Evolutionary conservation across 2,329 filamentous ascomycete genomes (phyloP), one percentile per base, ranked within the genome.

Genomic region (Chaetoscypha palmicola): DNA sequence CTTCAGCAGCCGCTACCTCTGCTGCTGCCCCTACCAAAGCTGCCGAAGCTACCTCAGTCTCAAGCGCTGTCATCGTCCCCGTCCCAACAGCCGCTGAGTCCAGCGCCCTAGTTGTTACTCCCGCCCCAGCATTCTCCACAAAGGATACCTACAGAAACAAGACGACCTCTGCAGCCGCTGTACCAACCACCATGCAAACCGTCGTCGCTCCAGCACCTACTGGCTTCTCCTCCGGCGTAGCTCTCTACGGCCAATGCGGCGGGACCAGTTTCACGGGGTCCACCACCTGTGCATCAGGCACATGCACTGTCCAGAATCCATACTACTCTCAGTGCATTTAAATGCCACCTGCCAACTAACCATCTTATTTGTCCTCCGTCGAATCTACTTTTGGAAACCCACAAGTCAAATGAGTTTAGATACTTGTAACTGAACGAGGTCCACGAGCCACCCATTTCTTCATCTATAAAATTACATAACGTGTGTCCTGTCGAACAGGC

Each of bases 241-340:
- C 48, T 14, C 39, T 43, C 17, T 48, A 41, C 11, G 42, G 28
- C 5, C 45, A 50, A 41, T 50, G 48, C 38, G 52, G 54, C 32
- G 52, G 54, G 34, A 41, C 22, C 11, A 42, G 46, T 4, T 55
- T 38, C 32, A 51, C 46, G 14, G 54, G 52, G 5, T 10, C 31
- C 14, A 55, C 38, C 2, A 43, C 39, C 17, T 57, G 54, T 35
- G 47, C 43, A 9, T 22, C 33, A 3, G 51, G 51, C 4, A 44
- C 43, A 10, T 55, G 52, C 33, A 35, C 16, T 2, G 48, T 50
- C 16, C 28, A 35, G 10, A 55, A 52, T 21, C 20, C 12, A 3
- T 54, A 47, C 34, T 56, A 55, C 41, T 53, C 52, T 14, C 52
- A 55, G 30, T 55, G 52, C 21, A 24, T 37, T 20, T 44, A 31